Percentiles rank a stretch among this genome's conserved stretches.
Conservation (phyloP, 169 alveolate species). For the Plasmodium blacklocki region DNA sequence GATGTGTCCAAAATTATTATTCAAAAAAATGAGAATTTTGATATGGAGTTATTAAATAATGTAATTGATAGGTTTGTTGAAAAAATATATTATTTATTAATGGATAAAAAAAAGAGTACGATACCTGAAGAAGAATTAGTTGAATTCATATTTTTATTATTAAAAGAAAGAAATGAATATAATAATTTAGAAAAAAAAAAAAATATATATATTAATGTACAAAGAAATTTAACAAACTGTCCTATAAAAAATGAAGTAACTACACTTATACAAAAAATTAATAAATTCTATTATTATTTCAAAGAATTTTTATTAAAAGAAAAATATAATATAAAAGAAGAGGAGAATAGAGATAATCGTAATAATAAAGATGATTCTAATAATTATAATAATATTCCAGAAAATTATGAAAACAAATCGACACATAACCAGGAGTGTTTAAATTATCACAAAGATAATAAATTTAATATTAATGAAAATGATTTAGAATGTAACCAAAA, state of each 20-base stretch:
- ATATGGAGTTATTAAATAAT: slow-evolving; percentile 38
- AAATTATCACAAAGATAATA: too few relatives aligned
- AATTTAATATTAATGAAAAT: too few relatives aligned
- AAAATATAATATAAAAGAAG: background rate
- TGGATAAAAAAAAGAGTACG: slow-evolving; percentile 14
- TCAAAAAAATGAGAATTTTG: slow-evolving; percentile 35
- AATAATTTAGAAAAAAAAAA: slow-evolving; percentile 6
- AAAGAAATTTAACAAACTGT: background rate
- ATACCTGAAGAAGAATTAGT: slow-evolving; percentile 58
- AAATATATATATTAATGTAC: background rate
- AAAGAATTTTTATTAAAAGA: slow-evolving; percentile 22
- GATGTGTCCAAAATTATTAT: slow-evolving; percentile 23
- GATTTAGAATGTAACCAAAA: too few relatives aligned
- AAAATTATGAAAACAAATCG: too few relatives aligned
- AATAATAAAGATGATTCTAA: too few relatives aligned
- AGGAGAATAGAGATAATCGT: too few relatives aligned
- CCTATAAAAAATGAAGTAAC: slow-evolving; percentile 60
- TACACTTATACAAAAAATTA: slow-evolving; percentile 36
- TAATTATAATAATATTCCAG: too few relatives aligned
- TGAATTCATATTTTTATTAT: slow-evolving; percentile 45
- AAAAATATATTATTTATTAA: slow-evolving; percentile 25
- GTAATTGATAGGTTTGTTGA: slow-evolving; percentile 61
- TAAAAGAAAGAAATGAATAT: slow-evolving; percentile 26
- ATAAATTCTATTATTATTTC: slow-evolving; percentile 54
- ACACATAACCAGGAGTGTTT: too few relatives aligned